Evolutionary conservation across 202 grass and related monocot species (phyloP), one percentile per base, ranked within the genome.

Genomic region (Panicum virgatum): DNA sequence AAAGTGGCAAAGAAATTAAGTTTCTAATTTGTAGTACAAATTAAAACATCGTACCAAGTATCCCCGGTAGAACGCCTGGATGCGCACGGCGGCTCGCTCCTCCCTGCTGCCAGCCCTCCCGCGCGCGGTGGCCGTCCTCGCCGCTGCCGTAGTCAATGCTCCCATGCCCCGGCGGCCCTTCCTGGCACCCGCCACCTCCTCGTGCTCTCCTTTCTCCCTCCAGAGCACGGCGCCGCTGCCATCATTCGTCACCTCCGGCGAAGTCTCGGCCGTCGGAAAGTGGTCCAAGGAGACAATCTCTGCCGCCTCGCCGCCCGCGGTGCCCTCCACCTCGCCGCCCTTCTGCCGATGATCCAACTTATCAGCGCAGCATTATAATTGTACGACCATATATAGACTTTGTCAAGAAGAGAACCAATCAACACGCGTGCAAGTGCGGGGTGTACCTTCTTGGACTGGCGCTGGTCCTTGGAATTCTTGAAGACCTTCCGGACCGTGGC

Each of bases 51-150:
- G 69, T 86, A 94, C 94, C 94, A 97, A 62, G 61, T 90, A 97
- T 2, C 91, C 94, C 65, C 89, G 84, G 83, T 97, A 97, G 84
- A 86, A 94, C 4, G 94, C 77, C 74, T 97, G 94, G 88, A 97
- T 94, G 53, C 86, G 80, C 83, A 90, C 60, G 39, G 91, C 89
- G 7, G 94, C 94, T 36, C 80, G 68, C 20, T 92, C 89, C 81
- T 92, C 91, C 77, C 68, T 73, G 30, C 80, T 60, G 13, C 50
- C 30, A 3, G 48, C 46, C 22, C 75, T 86, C 9, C 37, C 83
- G 0, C 82, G 82, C 63, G 79, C 32, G 16, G 82, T 73, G 0
- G 87, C 84, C 6, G 77, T 83, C 80, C 76, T 97, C 8, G 62
- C 79, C 22, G 77, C 80, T 5, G 84, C 76, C 12, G 77, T 76